These are phyloP conservation scores for Aspergillus fumigatus DNA, from an alignment of 2,329 filamentous ascomycete species.

Conservation along the genomic window DNA sequence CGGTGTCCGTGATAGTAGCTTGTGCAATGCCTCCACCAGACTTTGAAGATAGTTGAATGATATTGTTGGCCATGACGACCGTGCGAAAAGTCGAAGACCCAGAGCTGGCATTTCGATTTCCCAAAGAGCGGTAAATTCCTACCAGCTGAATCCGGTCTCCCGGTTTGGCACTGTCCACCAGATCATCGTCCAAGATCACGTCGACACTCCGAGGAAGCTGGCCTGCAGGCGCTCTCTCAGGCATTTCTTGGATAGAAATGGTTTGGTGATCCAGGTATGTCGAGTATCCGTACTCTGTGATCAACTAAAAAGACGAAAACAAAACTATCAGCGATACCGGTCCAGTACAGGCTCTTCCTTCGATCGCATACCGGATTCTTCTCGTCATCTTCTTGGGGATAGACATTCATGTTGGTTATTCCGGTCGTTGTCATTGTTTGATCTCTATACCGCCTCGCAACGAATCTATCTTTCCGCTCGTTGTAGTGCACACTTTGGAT, in stretches of 20 bases:
- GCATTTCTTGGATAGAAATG: conserved; percentile 99
- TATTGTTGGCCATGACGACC: conserved; percentile 86
- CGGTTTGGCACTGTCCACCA: conserved; percentile 91
- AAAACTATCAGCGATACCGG: conserved; percentile 9
- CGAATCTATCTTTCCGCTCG: conserved; percentile 78
- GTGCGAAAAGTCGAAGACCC: conserved; percentile 95
- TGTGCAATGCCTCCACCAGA: conserved; percentile 91
- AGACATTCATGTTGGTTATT: conserved; percentile 83
- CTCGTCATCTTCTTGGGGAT: conserved; percentile 88
- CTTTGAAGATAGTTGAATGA: conserved; percentile 92
- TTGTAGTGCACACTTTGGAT: conserved; percentile 97
- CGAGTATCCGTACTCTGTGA: conserved; percentile 94
- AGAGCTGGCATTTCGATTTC: conserved; percentile 86
- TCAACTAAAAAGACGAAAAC: conserved; percentile 48
- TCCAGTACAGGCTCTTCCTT: neutral
- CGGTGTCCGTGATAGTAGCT: conserved; percentile 87
- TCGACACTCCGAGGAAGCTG: conserved; percentile 94
- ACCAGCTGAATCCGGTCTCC: conserved; percentile 95
- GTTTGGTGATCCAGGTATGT: conserved; percentile 96
- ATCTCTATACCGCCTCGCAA: conserved; percentile 86
- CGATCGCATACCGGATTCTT: conserved; percentile 64
- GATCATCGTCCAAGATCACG: conserved; percentile 92
- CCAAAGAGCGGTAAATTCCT: conserved; percentile 90
- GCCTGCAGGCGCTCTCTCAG: conserved; percentile 88
- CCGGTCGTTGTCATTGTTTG: conserved; percentile 93